Evolutionary conservation across 2,329 filamentous ascomycete species (phyloP).

Genomic region (Nemania sp.): DNA sequence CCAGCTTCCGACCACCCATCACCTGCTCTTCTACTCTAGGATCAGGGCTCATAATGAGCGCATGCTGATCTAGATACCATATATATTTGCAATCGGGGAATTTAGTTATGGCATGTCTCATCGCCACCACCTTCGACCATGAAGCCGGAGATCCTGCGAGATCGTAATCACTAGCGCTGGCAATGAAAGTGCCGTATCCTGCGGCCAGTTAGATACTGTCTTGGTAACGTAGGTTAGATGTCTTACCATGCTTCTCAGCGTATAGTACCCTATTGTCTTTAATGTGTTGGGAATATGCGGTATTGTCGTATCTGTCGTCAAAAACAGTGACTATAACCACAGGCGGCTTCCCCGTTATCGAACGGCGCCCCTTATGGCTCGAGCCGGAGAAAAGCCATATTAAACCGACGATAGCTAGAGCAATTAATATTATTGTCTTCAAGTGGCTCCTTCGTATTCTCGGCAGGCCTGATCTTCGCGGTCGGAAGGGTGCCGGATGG

Average conservation of each 20-base stretch:
- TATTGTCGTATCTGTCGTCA: constrained; percentile 66
- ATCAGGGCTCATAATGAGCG: constrained; percentile 84
- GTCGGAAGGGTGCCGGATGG: constrained; percentile 71
- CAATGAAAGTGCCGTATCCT: constrained; percentile 89
- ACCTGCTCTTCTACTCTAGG: constrained; percentile 72
- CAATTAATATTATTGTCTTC: constrained; percentile 59
- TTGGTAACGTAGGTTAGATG: neutral
- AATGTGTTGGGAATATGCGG: constrained; percentile 71
- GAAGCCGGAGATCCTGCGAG: constrained; percentile 61
- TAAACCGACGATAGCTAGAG: constrained; percentile 58
- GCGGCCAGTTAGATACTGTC: constrained; percentile 3
- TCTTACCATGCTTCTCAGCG: constrained; percentile 78
- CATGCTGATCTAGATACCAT: constrained; percentile 84
- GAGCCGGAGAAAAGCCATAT: constrained; percentile 61
- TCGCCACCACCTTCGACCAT: constrained; percentile 80
- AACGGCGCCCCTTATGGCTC: constrained; percentile 40
- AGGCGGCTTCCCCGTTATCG: constrained; percentile 56
- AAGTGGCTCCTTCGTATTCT: constrained; percentile 64
- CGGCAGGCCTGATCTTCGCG: constrained; percentile 59
- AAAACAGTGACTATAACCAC: constrained; percentile 85
- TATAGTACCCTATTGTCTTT: constrained; percentile 84
- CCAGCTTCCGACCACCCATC: constrained; percentile 67
- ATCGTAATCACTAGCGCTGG: constrained; percentile 75
- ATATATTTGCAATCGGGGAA: constrained; percentile 78
- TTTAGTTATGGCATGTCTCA: constrained; percentile 84